Evolutionary conservation across 2,329 filamentous ascomycete genomes (phyloP).

Genomic region (Onygena corvina): DNA sequence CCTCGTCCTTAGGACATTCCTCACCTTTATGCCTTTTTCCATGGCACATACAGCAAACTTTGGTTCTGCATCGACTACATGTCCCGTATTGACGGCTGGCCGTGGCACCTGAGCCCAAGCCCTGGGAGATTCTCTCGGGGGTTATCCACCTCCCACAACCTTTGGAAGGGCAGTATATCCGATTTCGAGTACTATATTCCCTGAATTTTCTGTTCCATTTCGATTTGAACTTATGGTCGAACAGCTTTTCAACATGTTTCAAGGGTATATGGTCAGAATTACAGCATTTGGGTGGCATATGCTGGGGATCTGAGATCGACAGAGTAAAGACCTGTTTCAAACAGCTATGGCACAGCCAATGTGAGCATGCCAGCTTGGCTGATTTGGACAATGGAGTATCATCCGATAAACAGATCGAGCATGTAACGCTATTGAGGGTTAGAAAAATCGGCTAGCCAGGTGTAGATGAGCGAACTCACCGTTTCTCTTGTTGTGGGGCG

Average conservation of each 20-base stretch:
- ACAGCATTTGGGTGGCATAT: slow-evolving; percentile 81
- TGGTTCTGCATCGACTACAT: slow-evolving; percentile 59
- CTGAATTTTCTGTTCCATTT: slow-evolving; percentile 70
- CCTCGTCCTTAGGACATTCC: slow-evolving; percentile 52
- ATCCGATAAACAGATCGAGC: slow-evolving; percentile 58
- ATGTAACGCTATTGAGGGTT: slow-evolving; percentile 47
- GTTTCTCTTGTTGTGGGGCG: not conserved
- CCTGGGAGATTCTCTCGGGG: slow-evolving; percentile 53
- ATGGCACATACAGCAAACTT: slow-evolving; percentile 63
- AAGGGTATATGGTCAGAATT: slow-evolving; percentile 59
- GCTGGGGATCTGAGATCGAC: slow-evolving; percentile 61
- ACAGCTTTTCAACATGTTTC: slow-evolving; percentile 62
- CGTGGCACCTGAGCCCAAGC: slow-evolving; percentile 31
- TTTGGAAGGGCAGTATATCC: slow-evolving; percentile 62
- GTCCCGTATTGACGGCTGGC: slow-evolving; percentile 53
- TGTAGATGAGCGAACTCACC: not conserved
- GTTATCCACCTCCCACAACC: slow-evolving; percentile 71
- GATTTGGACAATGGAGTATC: slow-evolving; percentile 52
- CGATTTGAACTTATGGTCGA: slow-evolving; percentile 61
- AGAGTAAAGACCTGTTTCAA: slow-evolving; percentile 62
- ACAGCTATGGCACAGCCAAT: slow-evolving; percentile 70
- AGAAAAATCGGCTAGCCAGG: slow-evolving; percentile 13
- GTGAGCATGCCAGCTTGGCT: slow-evolving; percentile 62
- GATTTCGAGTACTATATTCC: slow-evolving; percentile 61
- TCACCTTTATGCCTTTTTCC: slow-evolving; percentile 57